Evolutionary conservation across 75 land plant species (phyloP).

Genomic region (Picea sitchensis): DNA sequence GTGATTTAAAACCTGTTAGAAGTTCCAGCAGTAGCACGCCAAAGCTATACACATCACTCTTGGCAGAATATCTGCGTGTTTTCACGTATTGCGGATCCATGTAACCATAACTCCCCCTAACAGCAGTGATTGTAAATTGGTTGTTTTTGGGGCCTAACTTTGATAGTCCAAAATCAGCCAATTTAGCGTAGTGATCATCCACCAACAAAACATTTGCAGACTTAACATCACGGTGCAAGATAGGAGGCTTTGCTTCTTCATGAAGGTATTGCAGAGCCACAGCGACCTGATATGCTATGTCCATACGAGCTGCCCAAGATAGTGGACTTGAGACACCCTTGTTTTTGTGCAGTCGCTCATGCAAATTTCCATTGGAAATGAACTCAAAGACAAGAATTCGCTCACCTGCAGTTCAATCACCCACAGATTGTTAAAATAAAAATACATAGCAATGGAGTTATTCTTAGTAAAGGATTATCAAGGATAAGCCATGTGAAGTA

Average conservation of each 20-base stretch:
- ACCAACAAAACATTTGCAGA: conserved; percentile 34
- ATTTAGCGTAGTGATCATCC: conserved; percentile 36
- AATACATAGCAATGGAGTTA: too few relatives aligned
- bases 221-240: conserved; percentile 34
- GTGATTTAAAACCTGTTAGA: conserved; percentile 23
- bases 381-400: too few relatives aligned
- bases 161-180: conserved; percentile 60
- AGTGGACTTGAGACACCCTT: conserved; percentile 13
- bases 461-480: too few relatives aligned
- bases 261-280: conserved; percentile 31
- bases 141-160: conserved; percentile 21
- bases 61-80: conserved; percentile 18
- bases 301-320: conserved; percentile 23
- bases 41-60: conserved; percentile 40
- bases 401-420: too few relatives aligned
- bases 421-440: too few relatives aligned
- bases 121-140: not conserved
- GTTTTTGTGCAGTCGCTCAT: too few relatives aligned
- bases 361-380: too few relatives aligned
- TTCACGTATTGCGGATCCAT: conserved; percentile 17
- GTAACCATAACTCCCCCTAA: conserved; percentile 28
- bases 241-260: conserved; percentile 18
- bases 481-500: too few relatives aligned
- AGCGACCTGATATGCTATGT: conserved; percentile 29
- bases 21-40: conserved; percentile 34